A percentile compares a stretch with the other conserved stretches of the same genome.
phyloP scores from a whole-genome alignment of 148 eudicot species.

The Agrostemma githago region DNA sequence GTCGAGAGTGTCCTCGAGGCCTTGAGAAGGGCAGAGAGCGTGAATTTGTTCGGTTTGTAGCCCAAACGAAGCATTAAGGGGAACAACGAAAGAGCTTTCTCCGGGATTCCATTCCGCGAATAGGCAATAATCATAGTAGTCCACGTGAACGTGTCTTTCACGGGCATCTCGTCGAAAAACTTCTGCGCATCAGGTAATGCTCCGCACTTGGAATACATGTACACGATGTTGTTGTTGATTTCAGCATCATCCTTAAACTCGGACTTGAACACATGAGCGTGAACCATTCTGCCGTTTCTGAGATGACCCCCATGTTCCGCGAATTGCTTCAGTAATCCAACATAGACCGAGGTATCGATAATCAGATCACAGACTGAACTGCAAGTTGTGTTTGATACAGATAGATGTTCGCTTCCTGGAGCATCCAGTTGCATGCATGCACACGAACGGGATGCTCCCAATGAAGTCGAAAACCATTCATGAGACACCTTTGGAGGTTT shows the following conservation, averaged over 20 bases:
- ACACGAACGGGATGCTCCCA: constrained; percentile 1
- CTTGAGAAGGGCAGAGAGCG: constrained; percentile 51
- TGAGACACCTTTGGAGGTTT: neutral
- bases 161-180: constrained; percentile 48
- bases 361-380: neutral
- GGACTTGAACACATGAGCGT: constrained; percentile 42
- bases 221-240: constrained; percentile 34
- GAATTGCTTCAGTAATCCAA: constrained; percentile 36
- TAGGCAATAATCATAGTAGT: constrained; percentile 52
- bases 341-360: constrained; percentile 30
- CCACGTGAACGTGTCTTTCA: constrained; percentile 47
- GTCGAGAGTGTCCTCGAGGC: constrained; percentile 39
- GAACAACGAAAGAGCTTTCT: constrained; percentile 40
- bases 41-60: constrained; percentile 46
- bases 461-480: constrained; percentile 3
- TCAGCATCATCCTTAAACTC: constrained; percentile 34
- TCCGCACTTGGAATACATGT: constrained; percentile 58
- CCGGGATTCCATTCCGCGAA: constrained; percentile 36
- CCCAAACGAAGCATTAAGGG: constrained; percentile 40
- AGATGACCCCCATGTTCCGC: constrained; percentile 29
- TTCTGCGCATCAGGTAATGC: constrained; percentile 34
- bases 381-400: neutral
- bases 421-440: neutral
- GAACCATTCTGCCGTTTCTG: constrained; percentile 45
- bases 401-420: constrained; percentile 16